Evolutionary conservation across 257 asterid genomes (phyloP).

Genomic region (Nicotiana otophora): DNA sequence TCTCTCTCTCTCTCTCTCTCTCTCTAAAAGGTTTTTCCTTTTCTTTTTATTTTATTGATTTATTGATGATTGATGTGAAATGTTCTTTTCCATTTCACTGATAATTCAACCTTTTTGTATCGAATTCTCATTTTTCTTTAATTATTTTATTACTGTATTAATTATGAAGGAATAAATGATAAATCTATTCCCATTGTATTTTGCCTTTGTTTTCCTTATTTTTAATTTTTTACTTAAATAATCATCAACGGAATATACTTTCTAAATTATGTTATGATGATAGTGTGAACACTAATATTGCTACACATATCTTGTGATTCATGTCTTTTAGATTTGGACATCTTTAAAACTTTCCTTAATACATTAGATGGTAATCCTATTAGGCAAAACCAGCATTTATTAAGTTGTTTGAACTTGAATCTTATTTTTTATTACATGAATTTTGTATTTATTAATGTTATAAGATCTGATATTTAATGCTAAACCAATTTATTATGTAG

Average conservation of each 20-base stretch:
- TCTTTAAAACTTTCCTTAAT: background rate
- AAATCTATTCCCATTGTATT: background rate
- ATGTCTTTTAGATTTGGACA: background rate
- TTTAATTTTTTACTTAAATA: background rate
- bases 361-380: background rate
- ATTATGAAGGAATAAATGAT: too few species aligned
- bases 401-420: background rate
- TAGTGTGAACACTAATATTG: background rate
- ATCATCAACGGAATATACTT: background rate
- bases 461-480: background rate
- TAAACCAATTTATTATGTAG: background rate
- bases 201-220: background rate
- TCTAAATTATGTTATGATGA: background rate
- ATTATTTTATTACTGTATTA: too few species aligned
- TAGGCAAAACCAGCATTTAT: background rate
- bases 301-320: background rate
- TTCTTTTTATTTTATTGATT: background rate
- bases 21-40: background rate
- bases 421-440: background rate
- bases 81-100: background rate
- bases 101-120: too few species aligned
- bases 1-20: conserved; percentile 10
- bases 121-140: too few species aligned
- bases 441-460: background rate
- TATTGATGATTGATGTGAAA: background rate